Evolutionary conservation across 2,329 filamentous ascomycete species (phyloP).

Genomic region (Pseudogymnoascus sp.): DNA sequence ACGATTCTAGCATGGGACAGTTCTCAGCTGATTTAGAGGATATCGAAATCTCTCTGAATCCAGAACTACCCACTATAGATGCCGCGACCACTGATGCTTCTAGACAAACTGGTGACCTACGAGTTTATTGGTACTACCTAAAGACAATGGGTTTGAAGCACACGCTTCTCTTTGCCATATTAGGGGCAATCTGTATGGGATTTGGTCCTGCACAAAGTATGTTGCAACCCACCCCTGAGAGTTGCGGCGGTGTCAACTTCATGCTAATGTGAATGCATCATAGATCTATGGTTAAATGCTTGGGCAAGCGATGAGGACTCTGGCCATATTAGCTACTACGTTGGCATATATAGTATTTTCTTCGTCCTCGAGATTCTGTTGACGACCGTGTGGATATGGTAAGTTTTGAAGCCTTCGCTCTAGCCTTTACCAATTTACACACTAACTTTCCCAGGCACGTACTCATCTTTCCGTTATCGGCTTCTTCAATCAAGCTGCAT

Average conservation of each 20-base stretch:
- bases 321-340: not conserved
- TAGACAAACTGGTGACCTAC: conserved; percentile 21
- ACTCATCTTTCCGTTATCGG: not conserved
- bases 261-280: not conserved
- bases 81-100: not conserved
- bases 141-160: conserved; percentile 19
- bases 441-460: not conserved
- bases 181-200: not conserved
- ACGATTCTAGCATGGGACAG: not conserved
- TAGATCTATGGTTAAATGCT: not conserved
- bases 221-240: not conserved
- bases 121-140: conserved; percentile 26
- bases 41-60: not conserved
- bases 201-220: not conserved
- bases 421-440: too few species aligned
- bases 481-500: conserved; percentile 4
- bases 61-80: not conserved
- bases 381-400: not conserved
- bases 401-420: not conserved
- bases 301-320: not conserved
- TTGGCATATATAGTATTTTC: conserved; percentile 8
- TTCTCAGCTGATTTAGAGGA: not conserved
- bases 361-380: not conserved
- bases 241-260: not conserved
- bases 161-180: not conserved